Base-by-base conservation (phyloP, 768 basidiomycete genomes). In the Dacryopinax spathularia region DNA sequence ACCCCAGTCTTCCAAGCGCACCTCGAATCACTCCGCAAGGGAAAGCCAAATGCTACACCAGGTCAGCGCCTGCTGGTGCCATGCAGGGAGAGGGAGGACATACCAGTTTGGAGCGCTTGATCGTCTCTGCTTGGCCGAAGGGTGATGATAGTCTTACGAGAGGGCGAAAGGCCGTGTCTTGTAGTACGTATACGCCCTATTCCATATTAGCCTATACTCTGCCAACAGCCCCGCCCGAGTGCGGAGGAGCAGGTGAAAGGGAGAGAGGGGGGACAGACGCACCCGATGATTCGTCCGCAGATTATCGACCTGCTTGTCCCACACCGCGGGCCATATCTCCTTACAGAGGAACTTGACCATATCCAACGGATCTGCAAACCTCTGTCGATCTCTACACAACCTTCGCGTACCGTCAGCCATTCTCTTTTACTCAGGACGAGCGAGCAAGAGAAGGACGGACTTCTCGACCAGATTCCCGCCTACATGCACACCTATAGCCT, bases 301-400 rank as follows among this genome's bases (percentile, higher is more conserved):
- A 73, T 97, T 97, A 70, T 96, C 93, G 1, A 96, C 90, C 72
- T 95, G 94, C 71, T 94, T 94, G 61, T 92, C 89, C 86, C 90
- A 96, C 63, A 87, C 88, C 22, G 86, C 84, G 0, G 83, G 78
- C 90, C 93, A 97, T n/a, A 97, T 76, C 63, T 97, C 93, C 71
- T 97, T 97, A 77, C 93, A 97, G 64, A 97, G 81, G 70, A 96
- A 96, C 73, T 97, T 96, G 76, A 97, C 85, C 10, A 83, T 85
- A 65, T 97, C 94, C 6, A 97, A 79, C 0, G 91, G 88, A 71
- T 94, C 88, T 0, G 83, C 73, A 64, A 95, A 89, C 62, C 89
- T 79, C 33, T 83, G 77, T 68, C 86, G 79, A 66, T 90, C 86
- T 34, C 86, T 81, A 71, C 87, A 87, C 64, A 95, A 72, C 66